Conservation (phyloP, 768 basidiomycete genomes). For the Strobilomyces dryophilus region DNA sequence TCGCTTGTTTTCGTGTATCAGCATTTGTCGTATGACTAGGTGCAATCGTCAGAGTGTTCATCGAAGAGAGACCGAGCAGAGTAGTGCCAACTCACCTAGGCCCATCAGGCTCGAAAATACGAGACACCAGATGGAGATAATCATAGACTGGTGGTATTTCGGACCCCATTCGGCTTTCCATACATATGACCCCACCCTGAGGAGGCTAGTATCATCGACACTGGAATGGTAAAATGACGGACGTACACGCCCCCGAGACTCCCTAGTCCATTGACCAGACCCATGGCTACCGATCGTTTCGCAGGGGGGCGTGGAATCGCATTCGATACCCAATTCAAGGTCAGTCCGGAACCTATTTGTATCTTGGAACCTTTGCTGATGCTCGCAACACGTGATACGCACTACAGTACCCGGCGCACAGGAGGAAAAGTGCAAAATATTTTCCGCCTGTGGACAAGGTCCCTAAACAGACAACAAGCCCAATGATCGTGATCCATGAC, state of each 20-base stretch:
- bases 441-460: constrained; percentile 49
- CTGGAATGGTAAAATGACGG: neutral
- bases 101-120: constrained; percentile 30
- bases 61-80: neutral
- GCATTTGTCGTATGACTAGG: constrained; percentile 39
- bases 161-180: neutral
- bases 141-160: neutral
- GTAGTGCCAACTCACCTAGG: constrained; percentile 26
- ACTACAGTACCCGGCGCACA: constrained; percentile 51
- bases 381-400: neutral
- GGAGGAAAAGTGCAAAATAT: constrained; percentile 62
- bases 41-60: neutral
- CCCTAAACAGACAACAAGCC: constrained; percentile 53
- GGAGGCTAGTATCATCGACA: neutral
- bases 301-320: constrained; percentile 57
- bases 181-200: neutral
- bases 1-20: constrained; percentile 48
- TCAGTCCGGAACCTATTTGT: constrained; percentile 38
- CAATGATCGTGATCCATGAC: constrained; percentile 59
- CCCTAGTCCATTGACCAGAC: constrained; percentile 58
- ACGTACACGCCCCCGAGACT: constrained; percentile 58
- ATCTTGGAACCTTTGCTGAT: neutral
- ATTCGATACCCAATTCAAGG: constrained; percentile 60
- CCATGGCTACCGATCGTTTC: constrained; percentile 50
- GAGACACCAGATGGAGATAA: constrained; percentile 17